Evolutionary conservation across 2,329 filamentous ascomycete genomes (phyloP), one percentile per base, ranked within the genome.

Genomic region (Verticillium isaacii): DNA sequence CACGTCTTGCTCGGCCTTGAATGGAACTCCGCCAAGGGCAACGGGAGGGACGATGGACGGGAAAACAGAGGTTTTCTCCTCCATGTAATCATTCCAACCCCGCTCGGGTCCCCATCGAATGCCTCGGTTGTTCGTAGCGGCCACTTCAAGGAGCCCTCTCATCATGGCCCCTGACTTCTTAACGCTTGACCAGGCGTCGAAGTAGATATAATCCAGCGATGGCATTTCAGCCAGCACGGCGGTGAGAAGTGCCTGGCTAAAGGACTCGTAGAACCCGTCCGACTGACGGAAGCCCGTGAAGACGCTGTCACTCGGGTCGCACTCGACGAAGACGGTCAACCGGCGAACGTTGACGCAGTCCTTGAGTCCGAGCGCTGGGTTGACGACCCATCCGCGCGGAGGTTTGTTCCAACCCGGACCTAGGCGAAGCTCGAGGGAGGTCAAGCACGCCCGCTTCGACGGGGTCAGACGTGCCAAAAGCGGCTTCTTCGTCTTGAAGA

Each of bases 401-500:
- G 90, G 90, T 62, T 83, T 83, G 64, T 79, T 86, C 85, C 89
- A 93, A 23, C 89, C 89, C 0, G 89, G 89, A 0, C 90, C 90
- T 0, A 93, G 78, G 2, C 90, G 84, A 60, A 93, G 74, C 73
- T 93, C 87, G 2, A 93, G 75, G 0, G 83, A 83, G 0, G 82
- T 87, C 55, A 93, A 79, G 56, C 77, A 81, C 17, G 77, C 76
- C 37, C 89, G 84, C 71, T 90, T 88, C 34, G 76, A 77, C 0
- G 83, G 74, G 23, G 86, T 85, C 60, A 93, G 74, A 19, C 89
- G 86, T 6, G 87, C 83, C 32, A 93, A 79, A 0, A 93, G 78
- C 1, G 90, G 90, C 66, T 85, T 85, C 75, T 91, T 91, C 34
- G 86, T 87, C 75, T 91, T 89, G 78, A 90, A 90, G 74, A 89